Conservation (phyloP, 192 early-diverging fungal genomes). For the Pilaira anomala region DNA sequence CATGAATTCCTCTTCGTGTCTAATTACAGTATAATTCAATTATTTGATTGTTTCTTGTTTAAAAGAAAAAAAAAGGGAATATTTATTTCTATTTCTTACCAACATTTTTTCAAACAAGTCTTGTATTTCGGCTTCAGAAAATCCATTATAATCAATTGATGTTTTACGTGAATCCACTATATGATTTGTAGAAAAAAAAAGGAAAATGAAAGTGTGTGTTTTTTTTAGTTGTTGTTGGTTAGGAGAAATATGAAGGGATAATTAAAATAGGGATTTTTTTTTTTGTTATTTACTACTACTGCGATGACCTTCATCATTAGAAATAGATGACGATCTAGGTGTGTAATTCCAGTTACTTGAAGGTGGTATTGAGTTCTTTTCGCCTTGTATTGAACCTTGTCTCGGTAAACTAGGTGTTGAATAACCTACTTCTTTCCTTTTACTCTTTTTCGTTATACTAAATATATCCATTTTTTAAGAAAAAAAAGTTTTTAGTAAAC, state of each 20-base stretch:
- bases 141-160: constrained; percentile 15
- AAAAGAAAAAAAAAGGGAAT: no score
- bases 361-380: constrained; percentile 8
- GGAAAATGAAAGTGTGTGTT: not conserved
- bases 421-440: constrained; percentile 2
- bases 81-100: constrained; percentile 31
- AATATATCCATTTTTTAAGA: constrained; percentile 23
- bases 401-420: not conserved
- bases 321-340: constrained; percentile 14
- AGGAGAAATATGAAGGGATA: not conserved
- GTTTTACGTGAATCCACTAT: not conserved
- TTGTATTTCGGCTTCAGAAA: constrained; percentile 49
- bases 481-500: not conserved
- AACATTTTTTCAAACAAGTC: constrained; percentile 55
- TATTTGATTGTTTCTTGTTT: not conserved
- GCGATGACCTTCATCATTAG: constrained; percentile 15
- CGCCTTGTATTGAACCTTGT: not conserved
- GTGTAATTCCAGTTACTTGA: constrained; percentile 10
- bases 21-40: constrained; percentile 21
- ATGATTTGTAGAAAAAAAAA: constrained; percentile 7
- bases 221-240: no score
- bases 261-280: not conserved
- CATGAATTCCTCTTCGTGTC: constrained; percentile 53
- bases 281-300: not conserved
- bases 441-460: constrained; percentile 17